Evolutionary conservation across 495 filamentous ascomycete genomes (phyloP).

Genomic region (Clavariopsis aquatica): DNA sequence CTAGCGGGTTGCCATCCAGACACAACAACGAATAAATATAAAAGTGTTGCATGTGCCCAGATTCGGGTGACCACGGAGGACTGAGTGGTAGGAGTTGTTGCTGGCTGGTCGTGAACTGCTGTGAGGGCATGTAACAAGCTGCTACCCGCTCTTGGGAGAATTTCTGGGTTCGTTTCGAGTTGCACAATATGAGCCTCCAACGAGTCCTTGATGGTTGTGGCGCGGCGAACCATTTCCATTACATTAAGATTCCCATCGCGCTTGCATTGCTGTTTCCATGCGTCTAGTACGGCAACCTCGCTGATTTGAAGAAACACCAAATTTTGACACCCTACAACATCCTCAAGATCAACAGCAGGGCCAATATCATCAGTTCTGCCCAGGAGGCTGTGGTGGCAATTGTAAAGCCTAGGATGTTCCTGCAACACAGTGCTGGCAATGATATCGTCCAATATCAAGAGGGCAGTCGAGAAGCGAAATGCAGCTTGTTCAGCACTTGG

Average conservation of each 20-base stretch:
- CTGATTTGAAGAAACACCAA: constrained; percentile 51
- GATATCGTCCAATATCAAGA: constrained; percentile 54
- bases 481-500: constrained; percentile 54
- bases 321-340: constrained; percentile 51
- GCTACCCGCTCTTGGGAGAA: not conserved
- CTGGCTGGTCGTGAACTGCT: not conserved
- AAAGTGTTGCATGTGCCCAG: constrained; percentile 53
- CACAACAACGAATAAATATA: constrained; percentile 54
- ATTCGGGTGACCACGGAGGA: constrained; percentile 42
- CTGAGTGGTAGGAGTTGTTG: constrained; percentile 8
- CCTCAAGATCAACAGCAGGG: constrained; percentile 46
- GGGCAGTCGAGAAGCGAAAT: constrained; percentile 55
- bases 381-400: constrained; percentile 48
- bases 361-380: constrained; percentile 23
- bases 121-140: not conserved
- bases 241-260: constrained; percentile 49
- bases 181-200: constrained; percentile 41
- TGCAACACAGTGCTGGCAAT: constrained; percentile 51
- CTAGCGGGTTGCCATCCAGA: constrained; percentile 56
- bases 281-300: constrained; percentile 53
- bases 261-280: constrained; percentile 54
- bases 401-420: constrained; percentile 47
- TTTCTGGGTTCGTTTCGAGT: not conserved
- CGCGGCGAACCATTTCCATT: constrained; percentile 50
- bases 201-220: constrained; percentile 45